phyloP scores from a whole-genome alignment of 192 early-diverging fungal genomes.

The Geranomyces variabilis region DNA sequence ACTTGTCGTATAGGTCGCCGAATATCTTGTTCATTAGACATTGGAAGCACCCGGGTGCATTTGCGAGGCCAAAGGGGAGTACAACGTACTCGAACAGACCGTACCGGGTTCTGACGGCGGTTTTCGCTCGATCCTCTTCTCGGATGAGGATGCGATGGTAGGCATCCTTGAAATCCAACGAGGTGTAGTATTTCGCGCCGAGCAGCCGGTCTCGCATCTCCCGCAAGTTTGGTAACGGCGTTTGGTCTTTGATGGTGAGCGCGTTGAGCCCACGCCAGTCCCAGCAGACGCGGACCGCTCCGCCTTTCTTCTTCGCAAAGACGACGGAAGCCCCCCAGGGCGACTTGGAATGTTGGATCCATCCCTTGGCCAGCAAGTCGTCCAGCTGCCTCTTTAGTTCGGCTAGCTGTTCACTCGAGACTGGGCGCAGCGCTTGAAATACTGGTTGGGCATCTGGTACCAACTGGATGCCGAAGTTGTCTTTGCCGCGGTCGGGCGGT shows the following conservation, averaged over 20 bases:
- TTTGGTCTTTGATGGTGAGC: not conserved
- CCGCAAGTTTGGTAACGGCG: not conserved
- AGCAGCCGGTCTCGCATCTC: slow-evolving; percentile 4
- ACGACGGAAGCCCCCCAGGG: slow-evolving; percentile 29
- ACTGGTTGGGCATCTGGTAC: not conserved
- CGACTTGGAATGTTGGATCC: slow-evolving; percentile 19
- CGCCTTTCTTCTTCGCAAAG: slow-evolving; percentile 53
- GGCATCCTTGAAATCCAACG: not conserved
- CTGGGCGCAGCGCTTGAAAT: not conserved
- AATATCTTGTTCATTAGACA: slow-evolving; percentile 52
- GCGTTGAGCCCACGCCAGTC: slow-evolving; percentile 33
- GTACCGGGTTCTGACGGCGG: slow-evolving; percentile 7
- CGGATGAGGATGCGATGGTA: slow-evolving; percentile 1
- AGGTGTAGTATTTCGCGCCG: not conserved
- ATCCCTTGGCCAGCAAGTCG: slow-evolving; percentile 2
- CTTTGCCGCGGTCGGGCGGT: slow-evolving; percentile 11
- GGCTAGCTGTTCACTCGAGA: not conserved
- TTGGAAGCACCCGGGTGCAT: slow-evolving; percentile 63
- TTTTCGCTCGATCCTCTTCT: slow-evolving; percentile 3
- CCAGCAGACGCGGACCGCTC: slow-evolving; percentile 44
- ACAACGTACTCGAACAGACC: slow-evolving; percentile 56
- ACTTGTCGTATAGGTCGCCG: slow-evolving; percentile 25
- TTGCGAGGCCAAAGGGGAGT: slow-evolving; percentile 65
- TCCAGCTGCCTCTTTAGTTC: not conserved
- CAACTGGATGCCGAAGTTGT: not conserved